A percentile compares a stretch with the other conserved stretches of the same genome.
Conservation (phyloP, 139 green algal species). For the Pedinophyceae sp. region DNA sequence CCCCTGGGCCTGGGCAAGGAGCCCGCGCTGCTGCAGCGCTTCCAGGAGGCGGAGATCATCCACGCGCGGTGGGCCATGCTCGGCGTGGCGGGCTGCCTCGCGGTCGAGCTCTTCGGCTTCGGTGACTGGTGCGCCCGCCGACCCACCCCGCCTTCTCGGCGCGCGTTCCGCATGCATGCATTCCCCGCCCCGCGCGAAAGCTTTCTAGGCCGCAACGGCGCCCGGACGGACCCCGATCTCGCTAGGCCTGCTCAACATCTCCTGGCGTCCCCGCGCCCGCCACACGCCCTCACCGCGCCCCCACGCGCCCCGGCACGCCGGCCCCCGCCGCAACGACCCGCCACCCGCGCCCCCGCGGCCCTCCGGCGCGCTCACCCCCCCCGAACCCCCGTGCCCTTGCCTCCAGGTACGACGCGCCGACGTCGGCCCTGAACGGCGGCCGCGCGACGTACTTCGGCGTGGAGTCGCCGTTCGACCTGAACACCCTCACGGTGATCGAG, state of each 20-base stretch:
- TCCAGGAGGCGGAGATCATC: constrained; percentile 45
- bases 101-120: constrained; percentile 46
- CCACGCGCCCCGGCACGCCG: background rate
- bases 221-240: background rate
- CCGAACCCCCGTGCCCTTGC: background rate
- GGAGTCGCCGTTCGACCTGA: constrained; percentile 59
- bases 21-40: constrained; percentile 9
- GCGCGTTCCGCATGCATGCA: constrained; percentile 33
- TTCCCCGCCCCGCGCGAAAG: background rate
- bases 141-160: constrained; percentile 36
- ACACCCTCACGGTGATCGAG: constrained; percentile 37
- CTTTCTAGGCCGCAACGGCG: constrained; percentile 1
- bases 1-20: constrained; percentile 63
- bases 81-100: constrained; percentile 37
- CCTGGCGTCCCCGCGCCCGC: background rate
- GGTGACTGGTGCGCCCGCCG: constrained; percentile 20
- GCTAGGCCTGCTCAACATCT: background rate
- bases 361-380: background rate
- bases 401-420: constrained; percentile 10
- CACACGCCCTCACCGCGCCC: background rate
- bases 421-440: constrained; percentile 43
- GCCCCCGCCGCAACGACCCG: background rate
- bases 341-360: background rate
- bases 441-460: constrained; percentile 57
- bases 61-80: constrained; percentile 58